These are phyloP conservation scores for Phytophthora rubi DNA, from an alignment of 352 stramenopile species.

Conservation along the genomic window DNA sequence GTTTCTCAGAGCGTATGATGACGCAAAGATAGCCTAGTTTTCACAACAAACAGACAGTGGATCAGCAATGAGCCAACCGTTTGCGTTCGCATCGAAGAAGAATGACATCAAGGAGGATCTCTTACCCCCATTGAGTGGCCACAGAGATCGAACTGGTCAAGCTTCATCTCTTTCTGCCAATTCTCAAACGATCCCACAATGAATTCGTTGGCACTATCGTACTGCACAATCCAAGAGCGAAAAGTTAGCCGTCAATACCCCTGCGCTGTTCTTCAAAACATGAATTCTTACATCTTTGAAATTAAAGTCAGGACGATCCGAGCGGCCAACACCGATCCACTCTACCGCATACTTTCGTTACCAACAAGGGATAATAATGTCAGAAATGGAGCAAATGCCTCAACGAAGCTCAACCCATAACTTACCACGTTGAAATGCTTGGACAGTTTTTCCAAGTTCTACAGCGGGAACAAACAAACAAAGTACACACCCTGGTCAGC, in stretches of 20 bases:
- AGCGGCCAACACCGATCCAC: constrained; percentile 84
- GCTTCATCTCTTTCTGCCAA: constrained; percentile 77
- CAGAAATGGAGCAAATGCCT: background rate
- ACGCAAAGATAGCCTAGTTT: constrained; percentile 80
- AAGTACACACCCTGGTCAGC: background rate
- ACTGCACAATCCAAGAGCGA: constrained; percentile 39
- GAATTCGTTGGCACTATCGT: constrained; percentile 80
- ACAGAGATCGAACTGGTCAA: constrained; percentile 76
- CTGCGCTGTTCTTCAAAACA: background rate
- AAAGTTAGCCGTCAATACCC: background rate
- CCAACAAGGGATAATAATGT: background rate
- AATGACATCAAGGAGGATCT: background rate
- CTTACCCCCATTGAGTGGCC: constrained; percentile 85
- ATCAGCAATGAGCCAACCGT: background rate
- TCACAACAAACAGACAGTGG: background rate
- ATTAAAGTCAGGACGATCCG: constrained; percentile 76
- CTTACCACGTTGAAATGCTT: constrained; percentile 88
- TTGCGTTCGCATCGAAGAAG: background rate
- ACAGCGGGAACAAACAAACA: background rate
- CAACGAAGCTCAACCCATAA: background rate
- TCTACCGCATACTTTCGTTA: constrained; percentile 77
- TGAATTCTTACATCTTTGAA: constrained; percentile 60
- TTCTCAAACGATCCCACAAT: constrained; percentile 73
- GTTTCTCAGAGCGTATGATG: constrained; percentile 70
- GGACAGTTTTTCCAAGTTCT: constrained; percentile 77